These are phyloP conservation scores for Geosmithia morbida DNA, from an alignment of 2,329 filamentous ascomycete species.

Conservation along the genomic window DNA sequence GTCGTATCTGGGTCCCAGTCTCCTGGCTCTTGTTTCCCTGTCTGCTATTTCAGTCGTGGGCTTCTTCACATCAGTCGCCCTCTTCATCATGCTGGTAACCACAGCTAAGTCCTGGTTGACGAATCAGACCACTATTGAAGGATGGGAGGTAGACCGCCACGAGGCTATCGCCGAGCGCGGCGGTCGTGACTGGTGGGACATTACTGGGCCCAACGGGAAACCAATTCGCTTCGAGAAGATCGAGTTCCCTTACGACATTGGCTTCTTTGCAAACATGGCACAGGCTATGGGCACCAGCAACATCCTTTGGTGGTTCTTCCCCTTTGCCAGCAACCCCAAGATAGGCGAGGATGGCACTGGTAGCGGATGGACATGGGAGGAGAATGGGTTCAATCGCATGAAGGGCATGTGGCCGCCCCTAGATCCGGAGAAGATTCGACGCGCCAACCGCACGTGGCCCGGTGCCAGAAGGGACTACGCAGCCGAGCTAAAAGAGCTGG, in stretches of 20 bases:
- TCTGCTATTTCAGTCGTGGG: conserved; percentile 44
- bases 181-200: conserved; percentile 28
- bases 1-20: conserved; percentile 57
- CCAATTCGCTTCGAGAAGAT: conserved; percentile 42
- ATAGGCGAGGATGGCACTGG: conserved; percentile 23
- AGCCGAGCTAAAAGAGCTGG: conserved; percentile 13
- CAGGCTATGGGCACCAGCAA: conserved; percentile 64
- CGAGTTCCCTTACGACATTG: conserved; percentile 74
- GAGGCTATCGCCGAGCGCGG: conserved; percentile 37
- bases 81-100: conserved; percentile 51
- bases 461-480: conserved; percentile 19
- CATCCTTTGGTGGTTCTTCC: conserved; percentile 53
- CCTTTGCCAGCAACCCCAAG: conserved; percentile 39
- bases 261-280: conserved; percentile 57
- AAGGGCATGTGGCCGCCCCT: conserved; percentile 47
- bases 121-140: conserved; percentile 71
- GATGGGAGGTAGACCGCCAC: conserved; percentile 57
- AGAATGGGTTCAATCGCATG: conserved; percentile 62
- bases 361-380: conserved; percentile 48
- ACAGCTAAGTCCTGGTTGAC: conserved; percentile 45
- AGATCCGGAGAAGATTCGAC: conserved; percentile 45
- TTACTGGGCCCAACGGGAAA: conserved; percentile 17
- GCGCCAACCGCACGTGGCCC: conserved; percentile 22
- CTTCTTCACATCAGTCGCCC: conserved; percentile 42
- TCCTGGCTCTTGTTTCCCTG: conserved; percentile 43